Percentiles rank a stretch among this genome's conserved stretches.
phyloP scores from a whole-genome alignment of 768 basidiomycete species.

The Mycena leptocephala region DNA sequence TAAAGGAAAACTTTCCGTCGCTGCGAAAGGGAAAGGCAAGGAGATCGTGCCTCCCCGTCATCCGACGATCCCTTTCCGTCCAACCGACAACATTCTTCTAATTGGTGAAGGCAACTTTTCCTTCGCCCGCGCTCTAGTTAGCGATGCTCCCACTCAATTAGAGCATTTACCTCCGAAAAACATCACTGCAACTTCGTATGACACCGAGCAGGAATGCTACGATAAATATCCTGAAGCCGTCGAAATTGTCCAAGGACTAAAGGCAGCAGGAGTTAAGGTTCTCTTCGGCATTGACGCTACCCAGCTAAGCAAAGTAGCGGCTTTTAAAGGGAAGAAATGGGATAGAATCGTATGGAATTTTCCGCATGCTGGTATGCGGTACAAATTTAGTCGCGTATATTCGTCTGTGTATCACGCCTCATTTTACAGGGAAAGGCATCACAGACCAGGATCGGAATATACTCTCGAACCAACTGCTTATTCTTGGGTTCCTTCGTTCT shows the following conservation, averaged over 20 bases:
- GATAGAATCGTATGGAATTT: constrained; percentile 96
- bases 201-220: constrained; percentile 82
- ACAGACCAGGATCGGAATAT: constrained; percentile 96
- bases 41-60: constrained; percentile 42
- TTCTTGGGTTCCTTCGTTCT: constrained; percentile 88
- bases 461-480: constrained; percentile 86
- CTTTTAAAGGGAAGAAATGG: constrained; percentile 76
- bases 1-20: constrained; percentile 30
- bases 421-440: constrained; percentile 83
- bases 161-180: constrained; percentile 73
- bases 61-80: constrained; percentile 76
- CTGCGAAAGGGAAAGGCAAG: constrained; percentile 57
- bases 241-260: constrained; percentile 70
- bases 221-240: constrained; percentile 87
- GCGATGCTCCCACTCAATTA: constrained; percentile 62
- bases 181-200: constrained; percentile 90
- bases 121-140: constrained; percentile 83
- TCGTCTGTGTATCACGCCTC: background rate
- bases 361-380: constrained; percentile 87
- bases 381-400: background rate
- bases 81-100: constrained; percentile 80
- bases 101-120: constrained; percentile 98
- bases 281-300: constrained; percentile 92
- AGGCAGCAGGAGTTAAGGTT: constrained; percentile 75
- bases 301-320: constrained; percentile 71